Base-by-base conservation (phyloP, 164 flowering plant species). In the Dillenia suffruticosa region DNA sequence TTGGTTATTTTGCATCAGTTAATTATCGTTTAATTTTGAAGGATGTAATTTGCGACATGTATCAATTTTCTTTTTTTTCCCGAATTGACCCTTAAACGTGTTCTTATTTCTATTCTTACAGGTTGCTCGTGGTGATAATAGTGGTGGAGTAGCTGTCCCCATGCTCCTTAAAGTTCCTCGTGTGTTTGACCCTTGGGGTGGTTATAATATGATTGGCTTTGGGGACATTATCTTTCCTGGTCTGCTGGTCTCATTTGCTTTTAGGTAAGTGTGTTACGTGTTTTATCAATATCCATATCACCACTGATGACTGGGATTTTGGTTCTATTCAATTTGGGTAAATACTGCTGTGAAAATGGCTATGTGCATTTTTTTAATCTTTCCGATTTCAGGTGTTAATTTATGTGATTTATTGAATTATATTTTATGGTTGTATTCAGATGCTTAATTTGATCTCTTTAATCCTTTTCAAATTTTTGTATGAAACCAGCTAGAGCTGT, bases 161-260 rank as follows among this genome's bases (percentile, higher is more conserved):
- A 90, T 93, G 98, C 94, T 93, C 58, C 76, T 93, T 67, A 84
- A 84, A 75, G 62, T 90, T 48, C 98, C 98, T 63, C 80, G 95
- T 49, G 40, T 86, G 66, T 79, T 71, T 63, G 98, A 93, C 63
- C 97, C 94, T 19, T 90, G 91, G 88, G 94, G 87, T 66, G 98
- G 98, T 17, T 83, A 85, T 79, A 78, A 85, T 75, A 88, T 93
- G 92, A 83, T 93, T 76, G 98, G 98, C 59, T 93, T 93, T 77
- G 98, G 98, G 54, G 98, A 93, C 67, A 86, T 93, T 63, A 87
- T 93, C 49, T 89, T 93, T 61, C 98, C 98, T 65, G 98, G 98
- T 68, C 74, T 93, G 74, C 97, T 93, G 15, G 65, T 93, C 63
- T 72, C 84, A 47, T 90, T 90, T 68, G 56, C 90, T 62, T 75